Percentiles rank a stretch among this genome's conserved stretches.
Evolutionary conservation across 148 eudicot genomes (phyloP).

Genomic region (Silene conica): DNA sequence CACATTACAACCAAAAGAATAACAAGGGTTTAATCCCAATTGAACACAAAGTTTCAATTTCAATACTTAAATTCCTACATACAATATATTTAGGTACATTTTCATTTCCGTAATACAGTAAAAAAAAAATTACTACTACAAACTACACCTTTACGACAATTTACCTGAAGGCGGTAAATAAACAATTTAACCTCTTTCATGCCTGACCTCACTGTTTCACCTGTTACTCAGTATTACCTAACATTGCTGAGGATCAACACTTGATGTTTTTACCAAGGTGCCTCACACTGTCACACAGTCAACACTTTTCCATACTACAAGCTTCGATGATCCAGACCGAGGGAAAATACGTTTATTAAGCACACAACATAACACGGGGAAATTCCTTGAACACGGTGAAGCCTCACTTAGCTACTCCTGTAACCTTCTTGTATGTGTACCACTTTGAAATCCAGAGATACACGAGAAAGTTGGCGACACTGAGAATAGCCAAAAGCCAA

Average conservation of each 20-base stretch:
- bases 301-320: too few relatives aligned
- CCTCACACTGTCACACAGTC: too few relatives aligned
- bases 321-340: too few relatives aligned
- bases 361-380: too few relatives aligned
- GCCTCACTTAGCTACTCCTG: neutral
- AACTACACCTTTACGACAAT: neutral
- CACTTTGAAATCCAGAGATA: neutral
- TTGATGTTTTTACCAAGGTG: too few relatives aligned
- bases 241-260: neutral
- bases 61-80: neutral
- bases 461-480: neutral
- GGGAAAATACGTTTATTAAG: too few relatives aligned
- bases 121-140: neutral
- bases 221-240: neutral
- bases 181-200: neutral
- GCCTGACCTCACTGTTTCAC: neutral
- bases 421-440: conserved; percentile 3
- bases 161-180: neutral
- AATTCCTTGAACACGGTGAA: neutral
- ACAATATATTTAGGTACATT: too few relatives aligned
- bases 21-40: neutral
- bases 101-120: neutral
- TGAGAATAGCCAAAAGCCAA: conserved; percentile 1
- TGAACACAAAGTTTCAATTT: neutral
- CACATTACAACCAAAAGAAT: neutral